These are phyloP conservation scores for Dictyostelium discoideum DNA, from an alignment of 78 protist species.

Conservation along the genomic window DNA sequence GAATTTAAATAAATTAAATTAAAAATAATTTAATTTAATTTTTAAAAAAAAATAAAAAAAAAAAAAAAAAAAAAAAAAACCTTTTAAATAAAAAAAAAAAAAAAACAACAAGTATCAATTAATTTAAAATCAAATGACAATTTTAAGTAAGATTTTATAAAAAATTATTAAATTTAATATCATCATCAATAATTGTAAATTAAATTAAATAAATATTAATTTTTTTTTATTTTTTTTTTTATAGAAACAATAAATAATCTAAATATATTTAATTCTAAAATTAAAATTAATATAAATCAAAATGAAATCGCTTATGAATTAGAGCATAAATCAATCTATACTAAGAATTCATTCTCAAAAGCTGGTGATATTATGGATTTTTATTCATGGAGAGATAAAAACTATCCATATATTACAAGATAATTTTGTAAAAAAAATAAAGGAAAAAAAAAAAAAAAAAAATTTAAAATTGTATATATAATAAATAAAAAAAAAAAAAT, in stretches of 20 bases:
- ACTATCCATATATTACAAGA: not conserved
- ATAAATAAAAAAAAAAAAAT: too few relatives aligned
- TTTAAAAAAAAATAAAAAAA: too few relatives aligned
- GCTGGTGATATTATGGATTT: conserved; percentile 8
- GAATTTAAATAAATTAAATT: too few relatives aligned
- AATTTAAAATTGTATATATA: too few relatives aligned
- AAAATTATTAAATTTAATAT: too few relatives aligned
- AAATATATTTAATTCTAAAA: not conserved
- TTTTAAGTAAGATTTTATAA: not conserved
- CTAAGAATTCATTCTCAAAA: not conserved
- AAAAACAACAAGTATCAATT: not conserved
- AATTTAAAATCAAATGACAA: not conserved
- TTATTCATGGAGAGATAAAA: not conserved
- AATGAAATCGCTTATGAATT: not conserved
- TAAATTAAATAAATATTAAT: not conserved
- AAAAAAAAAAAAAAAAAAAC: not conserved
- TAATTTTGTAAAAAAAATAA: not conserved
- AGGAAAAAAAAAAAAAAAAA: too few relatives aligned
- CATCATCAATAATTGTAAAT: not conserved
- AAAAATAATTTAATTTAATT: too few relatives aligned
- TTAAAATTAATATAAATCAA: not conserved
- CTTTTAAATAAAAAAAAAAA: too few relatives aligned
- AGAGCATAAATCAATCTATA: not conserved
- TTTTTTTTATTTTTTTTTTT: not conserved
- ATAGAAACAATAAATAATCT: not conserved